Percentiles rank a stretch among this genome's conserved stretches.
Conservation (phyloP, 768 basidiomycete species). For the Candolleomyces efflorescens region DNA sequence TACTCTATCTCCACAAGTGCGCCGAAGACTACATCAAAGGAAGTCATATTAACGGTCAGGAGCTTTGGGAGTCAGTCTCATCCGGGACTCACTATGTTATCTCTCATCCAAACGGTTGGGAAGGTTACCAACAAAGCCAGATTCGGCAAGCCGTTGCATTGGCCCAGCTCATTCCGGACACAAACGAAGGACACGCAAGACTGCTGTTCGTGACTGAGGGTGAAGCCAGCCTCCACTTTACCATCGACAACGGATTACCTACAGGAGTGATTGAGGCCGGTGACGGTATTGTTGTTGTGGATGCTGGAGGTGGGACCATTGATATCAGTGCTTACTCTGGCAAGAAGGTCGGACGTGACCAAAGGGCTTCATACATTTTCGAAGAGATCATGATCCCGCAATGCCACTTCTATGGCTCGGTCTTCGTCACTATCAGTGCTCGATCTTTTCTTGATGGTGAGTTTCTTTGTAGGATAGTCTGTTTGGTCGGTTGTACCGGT, state of each 20-base stretch:
- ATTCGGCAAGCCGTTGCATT: constrained; percentile 42
- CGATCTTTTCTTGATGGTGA: neutral
- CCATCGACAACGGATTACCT: constrained; percentile 9
- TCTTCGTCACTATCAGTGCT: neutral
- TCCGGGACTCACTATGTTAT: constrained; percentile 37
- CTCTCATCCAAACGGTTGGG: constrained; percentile 55
- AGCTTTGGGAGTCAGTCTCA: constrained; percentile 16
- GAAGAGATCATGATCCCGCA: neutral
- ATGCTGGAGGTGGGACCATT: constrained; percentile 59
- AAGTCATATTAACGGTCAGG: constrained; percentile 26
- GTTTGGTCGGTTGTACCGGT: no score
- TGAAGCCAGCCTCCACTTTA: constrained; percentile 51
- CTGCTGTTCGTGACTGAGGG: constrained; percentile 50
- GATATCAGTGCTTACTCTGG: constrained; percentile 55
- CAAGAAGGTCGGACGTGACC: constrained; percentile 12
- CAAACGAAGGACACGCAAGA: constrained; percentile 26
- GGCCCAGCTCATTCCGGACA: constrained; percentile 39
- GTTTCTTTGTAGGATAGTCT: neutral
- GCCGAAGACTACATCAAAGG: constrained; percentile 32
- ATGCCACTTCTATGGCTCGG: neutral
- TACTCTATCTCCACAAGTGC: constrained; percentile 35
- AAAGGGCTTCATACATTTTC: no score
- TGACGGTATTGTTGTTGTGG: constrained; percentile 48
- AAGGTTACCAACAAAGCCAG: constrained; percentile 42
- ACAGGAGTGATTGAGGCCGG: constrained; percentile 25